Conservation (phyloP, 2,329 filamentous ascomycete species). For the Exophiala xenobiotica region DNA sequence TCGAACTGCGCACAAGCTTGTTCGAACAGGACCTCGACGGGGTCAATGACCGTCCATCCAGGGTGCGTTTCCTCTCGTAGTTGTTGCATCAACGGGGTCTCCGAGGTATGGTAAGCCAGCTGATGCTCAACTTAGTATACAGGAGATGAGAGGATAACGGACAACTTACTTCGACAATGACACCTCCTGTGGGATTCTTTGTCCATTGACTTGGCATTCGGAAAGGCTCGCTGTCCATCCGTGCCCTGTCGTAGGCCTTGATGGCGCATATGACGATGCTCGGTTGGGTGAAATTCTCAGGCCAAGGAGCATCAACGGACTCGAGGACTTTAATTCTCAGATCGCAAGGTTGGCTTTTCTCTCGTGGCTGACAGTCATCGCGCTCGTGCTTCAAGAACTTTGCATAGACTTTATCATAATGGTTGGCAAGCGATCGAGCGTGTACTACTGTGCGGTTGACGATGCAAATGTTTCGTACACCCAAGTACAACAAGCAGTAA, state of each 20-base stretch:
- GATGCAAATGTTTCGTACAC: constrained; percentile 71
- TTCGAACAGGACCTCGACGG: constrained; percentile 71
- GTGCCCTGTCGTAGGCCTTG: constrained; percentile 3
- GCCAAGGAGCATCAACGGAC: constrained; percentile 63
- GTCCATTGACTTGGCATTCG: constrained; percentile 40
- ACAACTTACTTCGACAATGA: constrained; percentile 42
- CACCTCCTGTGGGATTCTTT: constrained; percentile 41
- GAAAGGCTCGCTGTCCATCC: constrained; percentile 33
- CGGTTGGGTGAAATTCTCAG: constrained; percentile 59
- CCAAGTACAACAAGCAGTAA: constrained; percentile 62
- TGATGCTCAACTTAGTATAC: constrained; percentile 17
- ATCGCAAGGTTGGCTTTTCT: constrained; percentile 1
- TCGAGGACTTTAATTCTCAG: constrained; percentile 51
- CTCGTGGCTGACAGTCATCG: neutral
- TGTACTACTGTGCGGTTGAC: constrained; percentile 67
- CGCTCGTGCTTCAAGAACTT: constrained; percentile 32
- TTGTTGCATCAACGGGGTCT: constrained; percentile 39
- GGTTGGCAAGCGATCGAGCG: constrained; percentile 64
- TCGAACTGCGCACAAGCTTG: constrained; percentile 81
- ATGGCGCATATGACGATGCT: constrained; percentile 64
- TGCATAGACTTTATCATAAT: constrained; percentile 55
- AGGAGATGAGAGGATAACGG: neutral
- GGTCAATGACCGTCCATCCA: constrained; percentile 70
- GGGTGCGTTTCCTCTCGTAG: constrained; percentile 37
- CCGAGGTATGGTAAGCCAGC: constrained; percentile 43